Conservation (phyloP, 2,329 filamentous ascomycete genomes). For the Pseudopithomyces maydicus region DNA sequence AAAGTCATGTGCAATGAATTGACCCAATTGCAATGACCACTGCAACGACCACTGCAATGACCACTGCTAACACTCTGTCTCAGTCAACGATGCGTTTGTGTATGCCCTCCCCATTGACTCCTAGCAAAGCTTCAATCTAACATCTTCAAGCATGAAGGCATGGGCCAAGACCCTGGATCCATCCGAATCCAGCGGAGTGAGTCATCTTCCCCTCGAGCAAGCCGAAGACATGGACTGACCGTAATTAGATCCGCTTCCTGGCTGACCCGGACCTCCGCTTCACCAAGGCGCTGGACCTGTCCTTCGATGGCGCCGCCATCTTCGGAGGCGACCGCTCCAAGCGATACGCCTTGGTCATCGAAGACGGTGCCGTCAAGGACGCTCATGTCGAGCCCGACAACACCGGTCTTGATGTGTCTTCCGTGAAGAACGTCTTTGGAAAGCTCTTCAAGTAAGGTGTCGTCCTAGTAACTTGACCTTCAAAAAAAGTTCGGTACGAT, state of each 20-base stretch:
- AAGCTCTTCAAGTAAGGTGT: neutral
- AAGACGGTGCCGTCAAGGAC: constrained; percentile 83
- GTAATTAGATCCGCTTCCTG: constrained; percentile 78
- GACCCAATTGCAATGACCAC: neutral
- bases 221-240: constrained; percentile 13
- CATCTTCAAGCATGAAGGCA: constrained; percentile 75
- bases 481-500: neutral
- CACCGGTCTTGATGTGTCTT: constrained; percentile 68
- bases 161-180: constrained; percentile 83
- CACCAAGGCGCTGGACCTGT: constrained; percentile 80
- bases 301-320: constrained; percentile 77
- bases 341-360: constrained; percentile 82
- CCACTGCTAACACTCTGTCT: constrained; percentile 2
- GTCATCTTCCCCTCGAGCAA: constrained; percentile 41
- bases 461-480: neutral
- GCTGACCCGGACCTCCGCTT: constrained; percentile 81
- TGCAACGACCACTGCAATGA: neutral
- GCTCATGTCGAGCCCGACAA: constrained; percentile 87
- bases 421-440: constrained; percentile 8
- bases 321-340: constrained; percentile 85
- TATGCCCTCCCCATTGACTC: constrained; percentile 53
- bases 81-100: constrained; percentile 93
- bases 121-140: constrained; percentile 15
- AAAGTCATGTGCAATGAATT: neutral
- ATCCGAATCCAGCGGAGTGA: constrained; percentile 73